Evolutionary conservation across 1,284 basidiomycete genomes (phyloP).

Genomic region (Papiliotrema fonsecae): DNA sequence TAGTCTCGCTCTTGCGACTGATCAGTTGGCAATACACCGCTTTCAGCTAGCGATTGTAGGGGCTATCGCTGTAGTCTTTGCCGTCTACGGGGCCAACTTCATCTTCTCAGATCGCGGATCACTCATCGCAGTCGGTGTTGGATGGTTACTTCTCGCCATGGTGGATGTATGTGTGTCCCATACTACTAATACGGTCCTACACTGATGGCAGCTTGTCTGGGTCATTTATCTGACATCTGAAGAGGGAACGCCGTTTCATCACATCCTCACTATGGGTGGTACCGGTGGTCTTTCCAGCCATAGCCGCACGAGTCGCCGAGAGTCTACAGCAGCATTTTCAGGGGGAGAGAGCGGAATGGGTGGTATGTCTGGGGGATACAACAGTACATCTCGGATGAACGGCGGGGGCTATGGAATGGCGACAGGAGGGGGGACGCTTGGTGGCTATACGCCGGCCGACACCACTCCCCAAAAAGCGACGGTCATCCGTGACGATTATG

Average conservation of each 20-base stretch:
- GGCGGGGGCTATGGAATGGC: constrained; percentile 14
- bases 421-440: constrained; percentile 18
- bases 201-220: constrained; percentile 70
- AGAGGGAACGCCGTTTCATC: constrained; percentile 77
- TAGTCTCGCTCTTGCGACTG: constrained; percentile 37
- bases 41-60: constrained; percentile 80
- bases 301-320: constrained; percentile 36
- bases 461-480: constrained; percentile 26
- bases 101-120: constrained; percentile 48
- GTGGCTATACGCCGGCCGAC: constrained; percentile 28
- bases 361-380: constrained; percentile 1
- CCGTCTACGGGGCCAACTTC: constrained; percentile 52
- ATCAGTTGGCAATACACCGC: constrained; percentile 36
- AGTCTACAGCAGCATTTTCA: constrained; percentile 14
- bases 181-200: no score
- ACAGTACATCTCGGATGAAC: constrained; percentile 7
- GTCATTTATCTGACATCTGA: constrained; percentile 93
- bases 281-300: constrained; percentile 77
- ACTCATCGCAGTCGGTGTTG: constrained; percentile 76
- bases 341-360: constrained; percentile 18
- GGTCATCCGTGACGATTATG: constrained; percentile 9
- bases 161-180: constrained; percentile 60
- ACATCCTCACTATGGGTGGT: constrained; percentile 79
- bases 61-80: constrained; percentile 79
- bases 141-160: constrained; percentile 87